A percentile compares a stretch with the other conserved stretches of the same genome.
Conservation (phyloP, 1,139 yeast genomes). For the Magnusiomyces starmeri region DNA sequence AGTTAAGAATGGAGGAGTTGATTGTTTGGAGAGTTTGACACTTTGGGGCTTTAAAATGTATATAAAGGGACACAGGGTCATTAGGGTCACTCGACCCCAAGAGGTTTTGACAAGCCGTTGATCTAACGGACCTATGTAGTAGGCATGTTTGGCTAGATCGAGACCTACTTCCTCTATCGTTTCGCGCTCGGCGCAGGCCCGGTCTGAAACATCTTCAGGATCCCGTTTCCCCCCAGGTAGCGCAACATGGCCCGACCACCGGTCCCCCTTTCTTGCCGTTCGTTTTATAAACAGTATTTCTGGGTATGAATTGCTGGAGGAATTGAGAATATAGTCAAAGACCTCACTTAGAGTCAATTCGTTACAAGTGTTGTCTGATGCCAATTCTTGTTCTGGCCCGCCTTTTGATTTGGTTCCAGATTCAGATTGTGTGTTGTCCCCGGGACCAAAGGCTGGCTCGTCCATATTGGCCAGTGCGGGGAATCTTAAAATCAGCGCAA, state of each 20-base stretch:
- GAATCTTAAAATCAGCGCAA: constrained; percentile 23
- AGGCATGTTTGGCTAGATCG: constrained; percentile 26
- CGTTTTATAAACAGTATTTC: constrained; percentile 36
- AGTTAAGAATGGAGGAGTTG: constrained; percentile 15
- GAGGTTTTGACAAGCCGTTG: constrained; percentile 33
- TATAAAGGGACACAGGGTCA: constrained; percentile 36
- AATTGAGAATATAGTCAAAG: too few relatives aligned
- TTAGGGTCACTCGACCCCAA: constrained; percentile 32
- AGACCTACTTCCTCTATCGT: constrained; percentile 37
- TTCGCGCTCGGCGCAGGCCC: constrained; percentile 35
- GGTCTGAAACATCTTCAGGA: constrained; percentile 31
- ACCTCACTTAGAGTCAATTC: too few relatives aligned
- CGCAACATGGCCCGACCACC: constrained; percentile 41
- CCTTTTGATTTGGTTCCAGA: too few relatives aligned
- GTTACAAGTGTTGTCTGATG: too few relatives aligned
- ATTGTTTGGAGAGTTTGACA: constrained; percentile 13
- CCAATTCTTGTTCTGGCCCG: too few relatives aligned
- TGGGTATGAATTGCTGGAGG: constrained; percentile 13
- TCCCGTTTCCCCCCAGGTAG: constrained; percentile 39
- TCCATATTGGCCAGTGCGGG: constrained; percentile 15
- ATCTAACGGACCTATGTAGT: constrained; percentile 33
- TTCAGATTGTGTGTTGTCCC: background rate
- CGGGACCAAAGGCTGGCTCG: background rate
- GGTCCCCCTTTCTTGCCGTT: constrained; percentile 31
- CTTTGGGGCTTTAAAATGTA: constrained; percentile 26